These are phyloP conservation scores for Collybia mongolica DNA, from an alignment of 768 basidiomycete species.

Conservation along the genomic window DNA sequence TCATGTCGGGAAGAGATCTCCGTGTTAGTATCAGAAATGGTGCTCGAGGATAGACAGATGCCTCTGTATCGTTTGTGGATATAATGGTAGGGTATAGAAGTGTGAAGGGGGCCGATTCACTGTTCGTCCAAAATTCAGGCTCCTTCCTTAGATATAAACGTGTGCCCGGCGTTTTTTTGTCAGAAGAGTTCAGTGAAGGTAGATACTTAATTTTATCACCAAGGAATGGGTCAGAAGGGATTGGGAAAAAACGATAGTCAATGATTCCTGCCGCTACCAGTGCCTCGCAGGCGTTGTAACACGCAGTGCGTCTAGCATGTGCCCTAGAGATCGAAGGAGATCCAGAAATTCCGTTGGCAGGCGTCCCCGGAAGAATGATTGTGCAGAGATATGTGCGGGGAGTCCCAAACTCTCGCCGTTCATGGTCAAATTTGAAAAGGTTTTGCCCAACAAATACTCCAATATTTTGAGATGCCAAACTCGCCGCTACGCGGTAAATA, in stretches of 20 bases:
- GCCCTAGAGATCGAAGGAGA: conserved; percentile 41
- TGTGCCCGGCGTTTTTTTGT: conserved; percentile 37
- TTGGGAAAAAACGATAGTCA: conserved; percentile 48
- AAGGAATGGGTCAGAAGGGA: conserved; percentile 18
- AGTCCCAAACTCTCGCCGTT: conserved; percentile 24
- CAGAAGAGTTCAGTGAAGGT: conserved; percentile 6
- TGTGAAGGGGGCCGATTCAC: conserved; percentile 20
- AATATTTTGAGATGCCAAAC: conserved; percentile 8
- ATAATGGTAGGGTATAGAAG: conserved; percentile 61
- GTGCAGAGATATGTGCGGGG: conserved; percentile 42
- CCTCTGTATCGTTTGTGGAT: conserved; percentile 28
- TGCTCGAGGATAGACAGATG: conserved; percentile 37
- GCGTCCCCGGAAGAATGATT: conserved; percentile 43
- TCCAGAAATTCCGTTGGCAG: conserved; percentile 41
- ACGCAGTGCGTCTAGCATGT: conserved; percentile 59
- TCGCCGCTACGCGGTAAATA: conserved; percentile 51
- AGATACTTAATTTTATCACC: conserved; percentile 15
- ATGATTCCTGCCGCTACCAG: conserved; percentile 51
- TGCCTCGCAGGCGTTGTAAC: conserved; percentile 51
- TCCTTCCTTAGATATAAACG: conserved; percentile 55
- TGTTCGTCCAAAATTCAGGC: conserved; percentile 68
- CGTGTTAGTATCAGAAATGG: conserved; percentile 69
- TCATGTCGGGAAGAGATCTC: conserved; percentile 58
- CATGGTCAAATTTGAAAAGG: conserved; percentile 40
- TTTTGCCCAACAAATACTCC: conserved; percentile 16